These are phyloP conservation scores for Chlorella sp. DNA, from an alignment of 139 green algal species.

Conservation along the genomic window DNA sequence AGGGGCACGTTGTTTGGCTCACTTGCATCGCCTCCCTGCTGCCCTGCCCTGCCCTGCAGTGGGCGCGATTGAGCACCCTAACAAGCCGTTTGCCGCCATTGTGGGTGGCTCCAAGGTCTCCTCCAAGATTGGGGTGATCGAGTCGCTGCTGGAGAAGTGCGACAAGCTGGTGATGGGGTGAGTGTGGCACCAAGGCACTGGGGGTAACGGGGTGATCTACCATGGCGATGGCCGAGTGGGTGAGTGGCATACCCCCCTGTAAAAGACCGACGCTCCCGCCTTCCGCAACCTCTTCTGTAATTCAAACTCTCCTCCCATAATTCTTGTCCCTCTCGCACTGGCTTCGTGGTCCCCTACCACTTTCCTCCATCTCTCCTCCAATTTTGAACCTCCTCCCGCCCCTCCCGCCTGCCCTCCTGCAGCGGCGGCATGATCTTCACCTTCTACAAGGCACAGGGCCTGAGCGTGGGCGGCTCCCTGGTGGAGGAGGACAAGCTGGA, in stretches of 20 bases:
- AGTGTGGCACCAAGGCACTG: slow-evolving; percentile 19
- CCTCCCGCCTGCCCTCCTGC: not conserved
- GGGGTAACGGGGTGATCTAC: too few relatives aligned
- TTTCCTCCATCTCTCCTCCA: not conserved
- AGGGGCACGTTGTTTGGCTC: too few relatives aligned
- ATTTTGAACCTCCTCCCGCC: not conserved
- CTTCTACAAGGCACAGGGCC: slow-evolving; percentile 95
- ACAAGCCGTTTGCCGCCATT: slow-evolving; percentile 95
- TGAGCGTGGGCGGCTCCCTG: slow-evolving; percentile 87
- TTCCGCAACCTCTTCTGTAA: too few relatives aligned
- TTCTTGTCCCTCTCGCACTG: not conserved
- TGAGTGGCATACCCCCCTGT: too few relatives aligned
- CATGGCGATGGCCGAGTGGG: too few relatives aligned
- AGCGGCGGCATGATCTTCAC: slow-evolving; percentile 98
- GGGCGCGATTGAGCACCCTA: slow-evolving; percentile 86
- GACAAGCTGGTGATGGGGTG: slow-evolving; percentile 93
- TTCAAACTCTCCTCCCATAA: too few relatives aligned
- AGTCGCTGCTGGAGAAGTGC: slow-evolving; percentile 91
- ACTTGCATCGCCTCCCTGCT: not conserved
- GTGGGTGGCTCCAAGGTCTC: slow-evolving; percentile 98
- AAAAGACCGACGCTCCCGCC: too few relatives aligned
- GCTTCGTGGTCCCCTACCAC: not conserved
- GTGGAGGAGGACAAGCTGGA: slow-evolving; percentile 99
- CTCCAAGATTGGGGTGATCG: slow-evolving; percentile 99
- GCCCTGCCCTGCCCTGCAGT: slow-evolving; percentile 39